Evolutionary conservation across 352 stramenopile species (phyloP).

Genomic region (Pythium grandisporangium): DNA sequence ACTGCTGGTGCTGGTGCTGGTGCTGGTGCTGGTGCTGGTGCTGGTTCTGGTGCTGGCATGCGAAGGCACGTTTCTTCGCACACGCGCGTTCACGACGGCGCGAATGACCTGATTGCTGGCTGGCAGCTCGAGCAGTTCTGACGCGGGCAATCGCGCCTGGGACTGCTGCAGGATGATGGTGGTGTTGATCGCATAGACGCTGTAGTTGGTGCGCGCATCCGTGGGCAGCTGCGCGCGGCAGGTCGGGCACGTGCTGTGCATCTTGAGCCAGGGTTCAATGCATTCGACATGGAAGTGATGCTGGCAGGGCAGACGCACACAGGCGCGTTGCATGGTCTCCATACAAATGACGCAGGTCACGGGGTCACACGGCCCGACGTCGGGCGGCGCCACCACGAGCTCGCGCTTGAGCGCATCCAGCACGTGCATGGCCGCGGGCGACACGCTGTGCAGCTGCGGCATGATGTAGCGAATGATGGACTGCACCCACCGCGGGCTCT

Average conservation of each 20-base stretch:
- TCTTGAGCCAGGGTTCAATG: conserved; percentile 82
- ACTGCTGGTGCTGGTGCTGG: conserved; percentile 2
- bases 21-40: not conserved
- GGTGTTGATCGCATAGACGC: conserved; percentile 86
- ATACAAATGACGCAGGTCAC: conserved; percentile 77
- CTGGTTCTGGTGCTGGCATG: not conserved
- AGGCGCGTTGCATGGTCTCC: conserved; percentile 45
- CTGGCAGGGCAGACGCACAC: conserved; percentile 58
- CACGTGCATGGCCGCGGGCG: conserved; percentile 46
- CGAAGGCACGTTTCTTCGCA: conserved; percentile 42
- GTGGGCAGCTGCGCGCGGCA: conserved; percentile 76
- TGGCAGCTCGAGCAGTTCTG: conserved; percentile 68
- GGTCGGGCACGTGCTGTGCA: conserved; percentile 79
- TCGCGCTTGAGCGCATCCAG: conserved; percentile 53
- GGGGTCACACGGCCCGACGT: conserved; percentile 3
- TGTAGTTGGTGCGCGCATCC: conserved; percentile 80
- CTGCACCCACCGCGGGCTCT: conserved; percentile 83
- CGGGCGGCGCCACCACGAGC: conserved; percentile 15
- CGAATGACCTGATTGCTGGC: conserved; percentile 83
- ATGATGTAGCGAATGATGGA: conserved; percentile 89
- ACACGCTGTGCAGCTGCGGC: conserved; percentile 80
- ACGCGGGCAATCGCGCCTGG: conserved; percentile 63
- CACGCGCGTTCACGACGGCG: conserved; percentile 76
- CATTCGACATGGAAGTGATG: conserved; percentile 77
- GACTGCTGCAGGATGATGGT: conserved; percentile 85